Conservation (phyloP, 169 alveolate species). For the Plasmodium vinckei region DNA sequence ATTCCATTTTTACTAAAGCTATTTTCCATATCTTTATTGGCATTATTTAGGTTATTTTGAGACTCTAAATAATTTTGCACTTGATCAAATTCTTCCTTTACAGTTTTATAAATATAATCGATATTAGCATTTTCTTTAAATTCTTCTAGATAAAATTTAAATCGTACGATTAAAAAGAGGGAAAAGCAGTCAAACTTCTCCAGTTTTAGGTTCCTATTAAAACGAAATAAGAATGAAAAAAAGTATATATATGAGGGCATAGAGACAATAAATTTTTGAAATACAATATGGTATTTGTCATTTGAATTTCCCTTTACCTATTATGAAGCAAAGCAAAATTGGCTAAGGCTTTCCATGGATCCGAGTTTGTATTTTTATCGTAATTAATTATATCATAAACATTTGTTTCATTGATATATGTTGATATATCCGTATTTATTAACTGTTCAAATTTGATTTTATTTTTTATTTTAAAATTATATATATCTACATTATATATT, state of each 20-base stretch:
- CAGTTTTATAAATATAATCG: slow-evolving; percentile 59
- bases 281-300: neutral
- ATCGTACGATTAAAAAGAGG: slow-evolving; percentile 57
- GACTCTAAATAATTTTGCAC: slow-evolving; percentile 36
- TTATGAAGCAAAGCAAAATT: slow-evolving; percentile 47
- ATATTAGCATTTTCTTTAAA: slow-evolving; percentile 62
- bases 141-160: slow-evolving; percentile 67
- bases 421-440: slow-evolving; percentile 48
- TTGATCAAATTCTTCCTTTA: slow-evolving; percentile 50
- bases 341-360: slow-evolving; percentile 45
- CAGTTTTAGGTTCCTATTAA: slow-evolving; percentile 36
- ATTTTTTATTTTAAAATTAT: slow-evolving; percentile 56
- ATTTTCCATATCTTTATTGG: neutral
- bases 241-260: neutral
- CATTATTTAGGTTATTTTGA: neutral
- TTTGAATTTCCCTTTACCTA: slow-evolving; percentile 6
- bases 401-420: slow-evolving; percentile 51
- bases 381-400: slow-evolving; percentile 49
- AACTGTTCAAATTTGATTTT: slow-evolving; percentile 53
- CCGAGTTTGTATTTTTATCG: slow-evolving; percentile 25
- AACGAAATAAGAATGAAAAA: neutral
- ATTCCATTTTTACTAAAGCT: neutral
- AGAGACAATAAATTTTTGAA: neutral
- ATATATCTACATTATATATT: slow-evolving; percentile 43
- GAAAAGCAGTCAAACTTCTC: slow-evolving; percentile 65